Conservation (phyloP, 192 early-diverging fungal genomes). For the Coemansia asiatica region DNA sequence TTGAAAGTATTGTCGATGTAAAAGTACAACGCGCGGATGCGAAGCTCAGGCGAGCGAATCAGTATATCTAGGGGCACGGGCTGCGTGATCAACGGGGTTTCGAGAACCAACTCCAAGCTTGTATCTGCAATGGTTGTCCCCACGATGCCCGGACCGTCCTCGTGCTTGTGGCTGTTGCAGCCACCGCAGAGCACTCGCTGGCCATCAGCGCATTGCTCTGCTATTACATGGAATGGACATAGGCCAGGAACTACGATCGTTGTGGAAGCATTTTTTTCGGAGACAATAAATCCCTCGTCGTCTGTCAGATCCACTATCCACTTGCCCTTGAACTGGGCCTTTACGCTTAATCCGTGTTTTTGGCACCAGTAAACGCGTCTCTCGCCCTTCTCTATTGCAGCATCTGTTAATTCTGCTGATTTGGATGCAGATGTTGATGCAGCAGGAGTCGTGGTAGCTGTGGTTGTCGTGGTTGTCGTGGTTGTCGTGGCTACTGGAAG, state of each 20-base stretch:
- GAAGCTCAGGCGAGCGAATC: slow-evolving; percentile 22
- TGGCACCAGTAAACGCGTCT: slow-evolving; percentile 23
- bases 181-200: slow-evolving; percentile 16
- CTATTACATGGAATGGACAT: slow-evolving; percentile 40
- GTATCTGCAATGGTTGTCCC: background rate
- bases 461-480: background rate
- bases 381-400: background rate
- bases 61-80: slow-evolving; percentile 37
- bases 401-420: background rate
- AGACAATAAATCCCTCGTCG: too few species aligned
- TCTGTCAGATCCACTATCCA: background rate
- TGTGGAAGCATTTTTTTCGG: background rate
- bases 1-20: slow-evolving; percentile 18
- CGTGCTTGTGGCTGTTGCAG: slow-evolving; percentile 25
- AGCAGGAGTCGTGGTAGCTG: too few species aligned
- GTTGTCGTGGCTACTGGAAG: too few species aligned
- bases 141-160: background rate
- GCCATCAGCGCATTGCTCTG: background rate
- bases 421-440: too few species aligned
- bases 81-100: slow-evolving; percentile 21
- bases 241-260: slow-evolving; percentile 21
- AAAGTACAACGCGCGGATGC: slow-evolving; percentile 13
- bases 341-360: slow-evolving; percentile 7
- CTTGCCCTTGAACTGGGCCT: slow-evolving; percentile 9
- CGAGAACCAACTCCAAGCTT: background rate